These are phyloP conservation scores for Diaporthe nobilis DNA, from an alignment of 2,329 filamentous ascomycete species.

Conservation along the genomic window DNA sequence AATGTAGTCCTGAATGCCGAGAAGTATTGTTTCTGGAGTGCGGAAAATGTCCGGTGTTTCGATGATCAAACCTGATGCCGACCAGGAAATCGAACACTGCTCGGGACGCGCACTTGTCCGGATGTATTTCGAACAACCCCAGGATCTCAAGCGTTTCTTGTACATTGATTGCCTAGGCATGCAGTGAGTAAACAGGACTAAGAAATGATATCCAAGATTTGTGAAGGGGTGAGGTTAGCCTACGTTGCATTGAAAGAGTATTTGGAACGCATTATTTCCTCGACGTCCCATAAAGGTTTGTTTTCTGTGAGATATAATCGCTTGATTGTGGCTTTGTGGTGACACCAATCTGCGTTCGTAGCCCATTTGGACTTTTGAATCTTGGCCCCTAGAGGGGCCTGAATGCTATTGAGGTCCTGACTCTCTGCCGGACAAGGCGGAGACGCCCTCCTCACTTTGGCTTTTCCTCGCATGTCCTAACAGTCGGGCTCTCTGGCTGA, in stretches of 20 bases:
- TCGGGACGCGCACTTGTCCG: neutral
- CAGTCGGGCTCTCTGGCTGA: neutral
- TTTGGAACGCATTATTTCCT: neutral
- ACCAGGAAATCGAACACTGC: neutral
- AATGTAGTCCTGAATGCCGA: conserved; percentile 7
- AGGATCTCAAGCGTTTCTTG: conserved; percentile 20
- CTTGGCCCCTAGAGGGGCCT: neutral
- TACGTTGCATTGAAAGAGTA: conserved; percentile 18
- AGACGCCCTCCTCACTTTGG: neutral
- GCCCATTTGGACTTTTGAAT: neutral
- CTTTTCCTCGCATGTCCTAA: neutral
- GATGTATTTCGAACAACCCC: conserved; percentile 14
- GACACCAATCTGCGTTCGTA: conserved; percentile 8
- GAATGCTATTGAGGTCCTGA: neutral
- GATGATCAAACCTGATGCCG: neutral
- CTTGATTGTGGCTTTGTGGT: neutral
- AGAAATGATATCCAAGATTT: neutral
- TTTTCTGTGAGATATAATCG: conserved; percentile 19
- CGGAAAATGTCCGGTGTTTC: neutral
- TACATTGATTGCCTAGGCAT: conserved; percentile 8
- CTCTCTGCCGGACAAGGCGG: neutral
- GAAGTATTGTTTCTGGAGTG: neutral
- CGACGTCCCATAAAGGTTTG: neutral
- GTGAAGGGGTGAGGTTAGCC: neutral
- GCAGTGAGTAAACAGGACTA: neutral